Evolutionary conservation across 1,284 basidiomycete species (phyloP), one percentile per base, ranked within the genome.

Genomic region (Heterobasidion irregulare): DNA sequence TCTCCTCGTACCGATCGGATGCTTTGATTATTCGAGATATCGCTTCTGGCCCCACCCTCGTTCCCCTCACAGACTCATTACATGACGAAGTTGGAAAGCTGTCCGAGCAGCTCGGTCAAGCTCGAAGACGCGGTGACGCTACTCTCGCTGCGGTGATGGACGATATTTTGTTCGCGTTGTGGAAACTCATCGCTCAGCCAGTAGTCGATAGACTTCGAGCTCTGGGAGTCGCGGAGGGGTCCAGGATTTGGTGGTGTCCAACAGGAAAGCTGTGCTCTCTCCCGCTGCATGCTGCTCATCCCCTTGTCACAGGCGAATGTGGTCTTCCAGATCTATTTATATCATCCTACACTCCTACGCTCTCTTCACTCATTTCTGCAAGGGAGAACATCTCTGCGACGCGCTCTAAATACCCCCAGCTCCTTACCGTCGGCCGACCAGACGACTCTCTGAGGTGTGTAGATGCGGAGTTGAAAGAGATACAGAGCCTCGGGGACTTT

Each of bases 181-280:
- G 72, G 72, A 56, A 65, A n/a, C 52, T 61, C 6, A 53, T 75
- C 36, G 69, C 68, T 8, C 52, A 51, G 10, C 70, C 70, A 6
- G 59, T 74, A n/a, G 55, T 68, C 12, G 58, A 62, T 32, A 56
- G 53, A 43, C 33, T 73, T 1, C 19, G 48, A 4, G 19, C 51
- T 6, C 52, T 65, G 6, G 53, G 44, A 18, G 51, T 58, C 4
- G 50, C 56, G 0, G 50, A 49, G 15, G 59, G 66, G 13, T 66
- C 70, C 1, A 68, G 70, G 9, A 62, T 78, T 13, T 77, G 75
- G 73, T 77, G 75, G 75, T 77, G 73, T 53, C 73, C 72, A 2
- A 72, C 70, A 0, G 66, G 66, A 0, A 47, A 52, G 5, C 61
- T 76, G 34, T 60, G 68, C 15, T 60, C 62, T 12, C 56, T 77